Evolutionary conservation across 306 rosid genomes (phyloP), one percentile per base, ranked within the genome.

Genomic region (Potentilla sterilis): DNA sequence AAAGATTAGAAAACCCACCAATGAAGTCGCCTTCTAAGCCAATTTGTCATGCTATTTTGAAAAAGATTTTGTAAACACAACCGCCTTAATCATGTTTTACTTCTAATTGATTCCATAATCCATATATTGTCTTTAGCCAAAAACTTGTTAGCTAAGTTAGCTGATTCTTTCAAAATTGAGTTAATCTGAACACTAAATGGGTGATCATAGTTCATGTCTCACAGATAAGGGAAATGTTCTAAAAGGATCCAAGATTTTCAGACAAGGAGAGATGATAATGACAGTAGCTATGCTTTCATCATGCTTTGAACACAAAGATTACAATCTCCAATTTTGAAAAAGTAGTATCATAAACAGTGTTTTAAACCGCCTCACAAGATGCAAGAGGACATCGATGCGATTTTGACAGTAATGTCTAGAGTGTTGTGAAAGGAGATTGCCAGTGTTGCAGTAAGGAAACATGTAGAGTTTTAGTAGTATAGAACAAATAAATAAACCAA

Each of bases 1-100:
- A 74, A 18, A 82, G 67, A 76, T 78, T 76, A 77, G 55, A 77
- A 69, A 58, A 24, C 34, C 80, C 64, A 75, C 84, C 85, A 77
- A 75, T 79, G 32, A 72, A 40, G 24, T 85, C 28, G 3, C 64
- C 21, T 32, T 16, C 44, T 2, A 9, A 24, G 64, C 37, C 66
- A 61, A 70, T 38, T 81, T 35, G 71, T 5, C 66, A 4, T 38
- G 21, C 62, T 14, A 71, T 44, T 37, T 15, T 38, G 79, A 54
- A 62, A 74, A 46, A 52, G 48, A 73, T 34, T 21, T 13, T 48
- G 14, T 10, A 28, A 3, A 28, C 14, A 24, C 66, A 55, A 21
- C 62, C 34, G 62, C 11, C 14, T 5, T 34, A 15, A 62, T 34
- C 67, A 62, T 28, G 21, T 34, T 62, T 5, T 14, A 28, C 40